Evolutionary conservation across 2,329 filamentous ascomycete genomes (phyloP), one percentile per base, ranked within the genome.

Genomic region (Amauroascus verrucosus): DNA sequence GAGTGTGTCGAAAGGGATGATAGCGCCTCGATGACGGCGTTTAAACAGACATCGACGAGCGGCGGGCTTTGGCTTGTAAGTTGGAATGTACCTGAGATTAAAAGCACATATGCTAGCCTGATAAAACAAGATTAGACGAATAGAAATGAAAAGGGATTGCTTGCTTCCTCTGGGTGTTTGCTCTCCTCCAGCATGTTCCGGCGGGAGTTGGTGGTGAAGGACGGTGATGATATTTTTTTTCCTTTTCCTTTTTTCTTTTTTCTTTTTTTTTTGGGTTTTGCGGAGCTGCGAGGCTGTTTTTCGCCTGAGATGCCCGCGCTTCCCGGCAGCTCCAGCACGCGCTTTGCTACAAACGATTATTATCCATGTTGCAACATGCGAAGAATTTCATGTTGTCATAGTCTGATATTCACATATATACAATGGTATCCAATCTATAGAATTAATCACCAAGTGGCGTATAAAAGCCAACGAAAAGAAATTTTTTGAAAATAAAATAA

Each of bases 401-500:
- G 14, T 7, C 18, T 13, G 11, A 41, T 41, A 3, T 30, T 7
- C 41, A 50, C 14, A 2, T 41, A 50, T 28, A 14, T 50, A 41
- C 37, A 49, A 28, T 50, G 48, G 24, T 41, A 50, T 50, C 48
- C 26, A 32, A 20, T 50, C 48, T 50, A 40, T 41, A 28, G 16
- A n/a, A n/a, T n/a, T 16, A n/a, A 38, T 18, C 33, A 35, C 5
- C 11, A 11, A 35, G 14, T 40, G 14, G n/a, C 18, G n/a, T 6
- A 18, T 18, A 16, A 2, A 40, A 40, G 5, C 5, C n/a, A 40
- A 20, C 24, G n/a, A 24, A 48, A 48, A 33, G 26, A 48, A n/a
- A n/a, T n/a, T n/a, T n/a, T n/a, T n/a, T 16, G 37, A 48, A 24
- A 48, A 51, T 45, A 18, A 40, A 30, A 30, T 5, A 30, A 30